Evolutionary conservation across 2,329 filamentous ascomycete genomes (phyloP).

Genomic region (Pseudofabraea citricarpa): DNA sequence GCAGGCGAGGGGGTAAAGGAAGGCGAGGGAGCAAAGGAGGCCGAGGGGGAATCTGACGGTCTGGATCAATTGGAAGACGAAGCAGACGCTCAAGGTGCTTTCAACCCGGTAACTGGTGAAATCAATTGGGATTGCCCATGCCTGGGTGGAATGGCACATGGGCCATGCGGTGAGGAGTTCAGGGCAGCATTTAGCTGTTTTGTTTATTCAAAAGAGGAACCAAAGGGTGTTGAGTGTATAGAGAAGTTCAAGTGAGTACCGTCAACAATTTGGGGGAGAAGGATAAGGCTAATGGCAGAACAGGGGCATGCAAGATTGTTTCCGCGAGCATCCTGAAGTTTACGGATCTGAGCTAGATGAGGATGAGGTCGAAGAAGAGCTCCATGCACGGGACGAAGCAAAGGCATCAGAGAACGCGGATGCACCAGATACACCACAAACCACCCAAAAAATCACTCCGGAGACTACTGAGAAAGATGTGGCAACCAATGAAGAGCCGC

Average conservation of each 20-base stretch:
- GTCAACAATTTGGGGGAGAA: not conserved
- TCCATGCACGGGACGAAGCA: constrained; percentile 19
- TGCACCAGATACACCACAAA: not conserved
- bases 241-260: constrained; percentile 86
- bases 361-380: constrained; percentile 55
- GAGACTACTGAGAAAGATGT: constrained; percentile 6
- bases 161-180: constrained; percentile 94
- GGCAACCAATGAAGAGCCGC: constrained; percentile 22
- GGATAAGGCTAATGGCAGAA: constrained; percentile 19
- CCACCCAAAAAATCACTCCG: constrained; percentile 1
- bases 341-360: constrained; percentile 86
- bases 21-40: constrained; percentile 19
- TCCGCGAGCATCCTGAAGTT: constrained; percentile 85
- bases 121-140: constrained; percentile 99
- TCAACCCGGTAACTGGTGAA: constrained; percentile 97
- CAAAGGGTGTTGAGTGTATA: constrained; percentile 96
- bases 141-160: constrained; percentile 92
- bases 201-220: constrained; percentile 89
- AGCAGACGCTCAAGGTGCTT: constrained; percentile 82
- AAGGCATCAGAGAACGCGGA: constrained; percentile 6
- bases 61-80: constrained; percentile 68
- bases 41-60: constrained; percentile 22
- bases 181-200: constrained; percentile 97
- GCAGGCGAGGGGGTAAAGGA: constrained; percentile 16
- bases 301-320: constrained; percentile 96